Evolutionary conservation across 257 asterid genomes (phyloP).

Genomic region (Paulownia fortunei): DNA sequence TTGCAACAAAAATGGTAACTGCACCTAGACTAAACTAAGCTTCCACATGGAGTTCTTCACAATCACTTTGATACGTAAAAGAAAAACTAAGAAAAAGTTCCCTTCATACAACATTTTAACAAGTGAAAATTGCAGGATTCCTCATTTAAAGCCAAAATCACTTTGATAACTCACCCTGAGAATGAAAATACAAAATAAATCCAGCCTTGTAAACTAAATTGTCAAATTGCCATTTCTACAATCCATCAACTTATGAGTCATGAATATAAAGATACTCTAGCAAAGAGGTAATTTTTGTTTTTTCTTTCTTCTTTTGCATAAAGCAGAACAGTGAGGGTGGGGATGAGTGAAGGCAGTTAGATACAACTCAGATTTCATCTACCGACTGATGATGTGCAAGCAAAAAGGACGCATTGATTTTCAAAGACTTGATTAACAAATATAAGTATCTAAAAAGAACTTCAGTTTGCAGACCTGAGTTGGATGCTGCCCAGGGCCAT

Average conservation of each 20-base stretch:
- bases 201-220: background rate
- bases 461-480: conserved; percentile 68
- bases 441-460: background rate
- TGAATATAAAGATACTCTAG: background rate
- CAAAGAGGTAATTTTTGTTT: background rate
- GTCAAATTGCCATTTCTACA: background rate
- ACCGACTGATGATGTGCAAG: background rate
- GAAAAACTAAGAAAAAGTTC: background rate
- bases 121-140: background rate
- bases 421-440: background rate
- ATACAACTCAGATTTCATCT: background rate
- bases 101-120: background rate
- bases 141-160: conserved; percentile 8
- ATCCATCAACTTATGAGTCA: background rate
- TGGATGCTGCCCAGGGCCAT: conserved; percentile 99
- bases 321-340: no score
- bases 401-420: background rate
- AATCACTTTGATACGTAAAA: background rate
- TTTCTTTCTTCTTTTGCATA: conserved; percentile 6
- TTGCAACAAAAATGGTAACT: background rate
- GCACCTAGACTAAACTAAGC: conserved; percentile 18
- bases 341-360: background rate
- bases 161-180: background rate
- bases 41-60: background rate
- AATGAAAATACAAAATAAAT: conserved; percentile 4